phyloP scores from a whole-genome alignment of 1,284 basidiomycete species.

The Inonotus hispidus region DNA sequence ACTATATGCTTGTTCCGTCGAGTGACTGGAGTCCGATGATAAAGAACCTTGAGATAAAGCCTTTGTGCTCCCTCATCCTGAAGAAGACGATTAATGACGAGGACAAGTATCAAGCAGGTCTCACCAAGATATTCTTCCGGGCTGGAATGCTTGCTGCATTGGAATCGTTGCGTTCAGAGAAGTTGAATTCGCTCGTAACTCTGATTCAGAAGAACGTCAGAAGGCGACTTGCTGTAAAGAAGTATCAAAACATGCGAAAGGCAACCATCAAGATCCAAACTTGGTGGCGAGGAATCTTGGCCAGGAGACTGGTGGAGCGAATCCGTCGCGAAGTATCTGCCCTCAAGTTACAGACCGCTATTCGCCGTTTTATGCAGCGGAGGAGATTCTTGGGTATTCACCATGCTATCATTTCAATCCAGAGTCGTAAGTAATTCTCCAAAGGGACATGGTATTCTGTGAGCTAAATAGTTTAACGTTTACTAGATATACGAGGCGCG shows the following conservation, averaged over 20 bases:
- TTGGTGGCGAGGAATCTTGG: constrained; percentile 87
- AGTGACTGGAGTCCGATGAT: constrained; percentile 82
- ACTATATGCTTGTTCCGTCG: constrained; percentile 94
- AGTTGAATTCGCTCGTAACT: constrained; percentile 88
- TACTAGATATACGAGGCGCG: constrained; percentile 72
- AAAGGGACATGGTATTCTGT: neutral
- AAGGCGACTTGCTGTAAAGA: constrained; percentile 77
- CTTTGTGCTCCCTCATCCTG: constrained; percentile 84
- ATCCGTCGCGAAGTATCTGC: constrained; percentile 77
- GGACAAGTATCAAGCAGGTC: constrained; percentile 95
- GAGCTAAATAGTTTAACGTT: constrained; percentile 8
- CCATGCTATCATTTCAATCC: constrained; percentile 66
- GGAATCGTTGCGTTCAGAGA: constrained; percentile 84
- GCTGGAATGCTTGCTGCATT: constrained; percentile 98
- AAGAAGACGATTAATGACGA: constrained; percentile 84
- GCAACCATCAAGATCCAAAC: constrained; percentile 87
- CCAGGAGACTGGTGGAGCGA: constrained; percentile 63
- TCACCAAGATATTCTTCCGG: constrained; percentile 99
- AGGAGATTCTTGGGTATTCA: constrained; percentile 64
- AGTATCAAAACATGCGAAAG: constrained; percentile 67
- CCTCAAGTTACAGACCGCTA: constrained; percentile 68
- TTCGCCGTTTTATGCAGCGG: constrained; percentile 73
- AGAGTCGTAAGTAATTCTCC: constrained; percentile 69
- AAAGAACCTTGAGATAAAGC: constrained; percentile 71
- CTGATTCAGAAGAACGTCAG: constrained; percentile 97